These are phyloP conservation scores for Lophiotrema nucula DNA, from an alignment of 495 filamentous ascomycete species.

Conservation along the genomic window DNA sequence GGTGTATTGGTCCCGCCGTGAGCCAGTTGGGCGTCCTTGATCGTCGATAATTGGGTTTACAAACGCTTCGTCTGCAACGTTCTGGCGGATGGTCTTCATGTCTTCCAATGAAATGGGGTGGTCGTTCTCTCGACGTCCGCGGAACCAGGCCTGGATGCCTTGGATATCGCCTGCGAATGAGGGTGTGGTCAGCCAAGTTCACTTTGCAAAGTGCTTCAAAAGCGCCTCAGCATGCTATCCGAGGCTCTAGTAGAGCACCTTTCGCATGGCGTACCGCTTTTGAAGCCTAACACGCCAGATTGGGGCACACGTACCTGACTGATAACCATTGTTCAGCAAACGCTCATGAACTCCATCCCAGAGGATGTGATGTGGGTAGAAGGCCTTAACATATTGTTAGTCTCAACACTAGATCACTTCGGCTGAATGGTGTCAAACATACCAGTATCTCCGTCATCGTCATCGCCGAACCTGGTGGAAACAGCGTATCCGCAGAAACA, in stretches of 20 bases:
- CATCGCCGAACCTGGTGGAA: conserved; percentile 8
- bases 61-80: too few relatives aligned
- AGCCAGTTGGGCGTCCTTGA: too few relatives aligned
- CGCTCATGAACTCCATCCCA: background rate
- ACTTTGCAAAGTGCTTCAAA: too few relatives aligned
- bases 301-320: too few relatives aligned
- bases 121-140: background rate
- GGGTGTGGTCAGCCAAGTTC: too few relatives aligned
- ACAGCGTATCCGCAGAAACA: conserved; percentile 1
- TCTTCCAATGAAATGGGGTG: background rate
- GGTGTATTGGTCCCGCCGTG: too few relatives aligned
- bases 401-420: background rate
- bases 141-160: conserved; percentile 7
- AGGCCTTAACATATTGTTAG: background rate
- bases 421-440: background rate
- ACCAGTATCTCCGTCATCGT: conserved; percentile 15
- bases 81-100: conserved; percentile 4
- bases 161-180: background rate
- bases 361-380: conserved; percentile 12
- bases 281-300: too few relatives aligned
- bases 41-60: too few relatives aligned
- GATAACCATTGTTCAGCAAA: too few relatives aligned
- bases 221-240: too few relatives aligned
- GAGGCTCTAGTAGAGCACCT: too few relatives aligned
- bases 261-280: too few relatives aligned